Percentiles rank a stretch among this genome's conserved stretches.
phyloP scores from a whole-genome alignment of 2,329 filamentous ascomycete genomes.

The Canariomyces notabilis region DNA sequence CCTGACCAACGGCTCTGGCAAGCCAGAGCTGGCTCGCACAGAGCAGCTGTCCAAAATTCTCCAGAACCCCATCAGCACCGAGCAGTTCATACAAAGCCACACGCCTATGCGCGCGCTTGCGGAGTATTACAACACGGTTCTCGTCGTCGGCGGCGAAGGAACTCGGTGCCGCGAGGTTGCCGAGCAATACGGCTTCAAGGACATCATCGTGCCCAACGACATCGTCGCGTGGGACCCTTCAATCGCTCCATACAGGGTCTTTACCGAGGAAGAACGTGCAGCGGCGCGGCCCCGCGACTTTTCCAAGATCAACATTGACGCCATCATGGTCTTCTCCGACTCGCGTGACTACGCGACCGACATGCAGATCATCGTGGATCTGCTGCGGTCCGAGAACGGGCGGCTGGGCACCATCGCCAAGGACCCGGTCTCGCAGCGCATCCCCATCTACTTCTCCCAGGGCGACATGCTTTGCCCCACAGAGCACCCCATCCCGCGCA shows the following conservation, averaged over 20 bases:
- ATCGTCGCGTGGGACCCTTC: slow-evolving; percentile 65
- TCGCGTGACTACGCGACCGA: slow-evolving; percentile 70
- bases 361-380: slow-evolving; percentile 71
- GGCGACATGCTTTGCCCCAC: slow-evolving; percentile 53
- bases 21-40: slow-evolving; percentile 60
- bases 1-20: slow-evolving; percentile 69
- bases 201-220: slow-evolving; percentile 69
- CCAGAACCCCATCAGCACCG: slow-evolving; percentile 57
- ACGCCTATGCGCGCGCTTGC: slow-evolving; percentile 71
- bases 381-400: slow-evolving; percentile 64
- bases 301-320: slow-evolving; percentile 64
- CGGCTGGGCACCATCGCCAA: slow-evolving; percentile 59
- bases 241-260: slow-evolving; percentile 64
- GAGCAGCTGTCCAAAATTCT: slow-evolving; percentile 65
- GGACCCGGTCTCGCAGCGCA: slow-evolving; percentile 60
- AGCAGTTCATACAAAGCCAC: slow-evolving; percentile 74
- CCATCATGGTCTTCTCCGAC: slow-evolving; percentile 71
- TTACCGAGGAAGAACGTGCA: slow-evolving; percentile 62
- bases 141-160: slow-evolving; percentile 70
- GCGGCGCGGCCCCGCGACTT: slow-evolving; percentile 68
- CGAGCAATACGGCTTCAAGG: slow-evolving; percentile 68
- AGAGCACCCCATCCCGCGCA: slow-evolving; percentile 60
- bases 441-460: slow-evolving; percentile 64
- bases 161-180: slow-evolving; percentile 70
- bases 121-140: slow-evolving; percentile 71